These are phyloP conservation scores for Penicillium dipodomyicola DNA, from an alignment of 495 filamentous ascomycete species.

Conservation along the genomic window DNA sequence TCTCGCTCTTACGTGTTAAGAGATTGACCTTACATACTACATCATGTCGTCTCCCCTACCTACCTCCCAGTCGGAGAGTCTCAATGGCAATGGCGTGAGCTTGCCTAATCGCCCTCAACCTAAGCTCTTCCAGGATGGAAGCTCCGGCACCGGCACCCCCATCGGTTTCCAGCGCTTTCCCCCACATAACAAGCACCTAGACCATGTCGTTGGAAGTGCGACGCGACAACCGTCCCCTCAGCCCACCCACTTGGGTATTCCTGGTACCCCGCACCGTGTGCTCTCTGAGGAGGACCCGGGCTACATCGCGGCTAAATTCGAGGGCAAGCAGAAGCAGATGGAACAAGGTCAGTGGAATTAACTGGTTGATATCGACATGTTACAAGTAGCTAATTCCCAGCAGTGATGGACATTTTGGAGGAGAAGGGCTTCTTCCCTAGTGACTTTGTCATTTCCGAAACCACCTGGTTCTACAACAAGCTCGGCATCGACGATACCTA, in stretches of 20 bases:
- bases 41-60: slow-evolving; percentile 42
- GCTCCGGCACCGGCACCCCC: slow-evolving; percentile 45
- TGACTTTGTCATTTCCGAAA: slow-evolving; percentile 79
- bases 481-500: slow-evolving; percentile 99
- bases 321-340: slow-evolving; percentile 94
- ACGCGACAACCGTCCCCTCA: slow-evolving; percentile 79
- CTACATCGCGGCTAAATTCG: slow-evolving; percentile 92
- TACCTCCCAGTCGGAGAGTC: slow-evolving; percentile 32
- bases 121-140: slow-evolving; percentile 40
- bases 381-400: slow-evolving; percentile 9
- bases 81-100: slow-evolving; percentile 32
- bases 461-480: slow-evolving; percentile 94
- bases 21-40: slow-evolving; percentile 11
- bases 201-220: slow-evolving; percentile 57
- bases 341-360: slow-evolving; percentile 61
- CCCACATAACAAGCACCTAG: slow-evolving; percentile 60
- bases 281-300: slow-evolving; percentile 89
- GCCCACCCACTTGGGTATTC: slow-evolving; percentile 84
- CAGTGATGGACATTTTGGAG: slow-evolving; percentile 72
- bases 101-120: slow-evolving; percentile 37
- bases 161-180: slow-evolving; percentile 49
- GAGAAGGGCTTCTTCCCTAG: slow-evolving; percentile 82
- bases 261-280: slow-evolving; percentile 59
- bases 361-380: not conserved
- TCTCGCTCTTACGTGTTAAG: slow-evolving; percentile 16